Conservation (phyloP, 106 monocot genomes). For the Dendrobium chrysotoxum region DNA sequence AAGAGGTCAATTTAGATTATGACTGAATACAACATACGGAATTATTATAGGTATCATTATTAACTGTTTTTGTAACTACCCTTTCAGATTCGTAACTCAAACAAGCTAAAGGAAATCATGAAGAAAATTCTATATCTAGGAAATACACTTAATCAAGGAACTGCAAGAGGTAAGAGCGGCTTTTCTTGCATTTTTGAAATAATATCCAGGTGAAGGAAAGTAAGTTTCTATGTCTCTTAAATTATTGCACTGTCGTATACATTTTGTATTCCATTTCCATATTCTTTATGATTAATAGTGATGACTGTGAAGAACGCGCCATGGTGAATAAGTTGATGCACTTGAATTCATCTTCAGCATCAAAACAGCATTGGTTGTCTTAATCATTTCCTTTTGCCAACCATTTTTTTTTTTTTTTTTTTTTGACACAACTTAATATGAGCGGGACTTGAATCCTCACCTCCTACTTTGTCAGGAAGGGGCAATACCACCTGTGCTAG, state of each 20-base stretch:
- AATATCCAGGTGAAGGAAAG: neutral
- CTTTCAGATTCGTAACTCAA: constrained; percentile 66
- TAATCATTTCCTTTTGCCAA: neutral
- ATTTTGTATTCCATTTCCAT: neutral
- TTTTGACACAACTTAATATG: too few relatives aligned
- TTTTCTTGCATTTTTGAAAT: neutral
- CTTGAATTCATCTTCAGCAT: neutral
- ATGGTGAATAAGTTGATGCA: neutral
- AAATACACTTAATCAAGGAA: constrained; percentile 91
- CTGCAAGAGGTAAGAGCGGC: constrained; percentile 66
- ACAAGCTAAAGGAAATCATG: constrained; percentile 90
- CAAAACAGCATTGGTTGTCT: neutral
- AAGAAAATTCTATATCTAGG: constrained; percentile 86
- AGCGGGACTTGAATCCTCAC: too few relatives aligned
- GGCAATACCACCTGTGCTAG: too few relatives aligned
- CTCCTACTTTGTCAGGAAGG: too few relatives aligned
- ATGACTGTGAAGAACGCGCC: neutral
- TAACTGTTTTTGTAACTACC: neutral
- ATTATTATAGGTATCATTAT: neutral
- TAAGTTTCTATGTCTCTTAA: neutral
- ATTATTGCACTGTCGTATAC: neutral
- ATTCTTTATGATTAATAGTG: neutral
- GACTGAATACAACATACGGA: neutral
- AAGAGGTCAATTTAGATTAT: constrained; percentile 42
- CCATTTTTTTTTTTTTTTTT: too few relatives aligned